Evolutionary conservation across 2,329 filamentous ascomycete species (phyloP).

Genomic region (Pseudogymnoascus sp.): DNA sequence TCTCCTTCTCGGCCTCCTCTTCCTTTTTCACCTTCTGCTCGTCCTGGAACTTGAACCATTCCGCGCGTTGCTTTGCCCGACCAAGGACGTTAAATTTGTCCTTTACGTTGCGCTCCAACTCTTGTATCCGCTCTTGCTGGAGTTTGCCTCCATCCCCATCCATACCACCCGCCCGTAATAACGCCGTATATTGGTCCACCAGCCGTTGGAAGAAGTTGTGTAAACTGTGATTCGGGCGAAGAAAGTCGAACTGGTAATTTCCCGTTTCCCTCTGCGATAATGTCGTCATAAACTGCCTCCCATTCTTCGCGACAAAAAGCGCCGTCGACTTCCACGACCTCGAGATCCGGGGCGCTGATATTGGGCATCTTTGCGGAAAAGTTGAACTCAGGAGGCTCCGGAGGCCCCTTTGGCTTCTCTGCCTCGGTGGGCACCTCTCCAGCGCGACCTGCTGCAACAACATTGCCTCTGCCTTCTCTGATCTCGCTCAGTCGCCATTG

Average conservation of each 20-base stretch:
- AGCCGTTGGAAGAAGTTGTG: constrained; percentile 92
- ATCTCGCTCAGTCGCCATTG: constrained; percentile 86
- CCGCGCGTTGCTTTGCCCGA: constrained; percentile 76
- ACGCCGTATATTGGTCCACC: constrained; percentile 85
- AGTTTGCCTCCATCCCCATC: constrained; percentile 57
- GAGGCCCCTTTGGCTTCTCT: constrained; percentile 72
- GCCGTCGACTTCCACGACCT: constrained; percentile 69
- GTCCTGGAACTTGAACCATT: constrained; percentile 80
- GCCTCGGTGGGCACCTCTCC: constrained; percentile 52
- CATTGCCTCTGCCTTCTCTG: constrained; percentile 72
- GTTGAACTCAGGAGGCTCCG: constrained; percentile 77
- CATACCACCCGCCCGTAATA: constrained; percentile 62
- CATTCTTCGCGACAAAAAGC: constrained; percentile 87
- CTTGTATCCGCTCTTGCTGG: constrained; percentile 64
- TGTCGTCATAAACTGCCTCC: constrained; percentile 83
- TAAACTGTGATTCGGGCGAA: constrained; percentile 89
- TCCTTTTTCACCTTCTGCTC: constrained; percentile 83
- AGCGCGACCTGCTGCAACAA: constrained; percentile 66
- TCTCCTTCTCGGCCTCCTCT: constrained; percentile 77
- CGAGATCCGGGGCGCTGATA: constrained; percentile 89
- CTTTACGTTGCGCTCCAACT: constrained; percentile 66
- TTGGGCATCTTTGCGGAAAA: constrained; percentile 97
- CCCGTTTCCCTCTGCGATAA: constrained; percentile 81
- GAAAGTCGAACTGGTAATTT: constrained; percentile 94
- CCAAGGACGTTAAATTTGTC: constrained; percentile 76